phyloP scores from a whole-genome alignment of 495 filamentous ascomycete genomes.

The Hypoxylon crocopeplum region DNA sequence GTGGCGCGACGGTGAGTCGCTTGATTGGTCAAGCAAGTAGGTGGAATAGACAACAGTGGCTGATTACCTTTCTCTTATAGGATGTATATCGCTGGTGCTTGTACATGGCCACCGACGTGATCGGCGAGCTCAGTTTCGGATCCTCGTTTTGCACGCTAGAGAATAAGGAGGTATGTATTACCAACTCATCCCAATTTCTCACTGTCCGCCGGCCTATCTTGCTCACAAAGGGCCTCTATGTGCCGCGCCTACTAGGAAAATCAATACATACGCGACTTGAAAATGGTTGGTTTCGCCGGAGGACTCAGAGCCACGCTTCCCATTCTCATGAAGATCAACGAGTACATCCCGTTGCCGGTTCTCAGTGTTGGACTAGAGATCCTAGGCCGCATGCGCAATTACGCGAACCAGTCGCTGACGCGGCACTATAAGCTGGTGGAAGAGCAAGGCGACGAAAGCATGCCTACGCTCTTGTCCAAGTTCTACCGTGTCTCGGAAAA shows the following conservation, averaged over 20 bases:
- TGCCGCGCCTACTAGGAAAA: constrained; percentile 13
- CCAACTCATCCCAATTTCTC: neutral
- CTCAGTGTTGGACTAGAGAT: constrained; percentile 3
- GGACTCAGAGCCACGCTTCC: constrained; percentile 19
- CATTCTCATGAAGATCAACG: constrained; percentile 26
- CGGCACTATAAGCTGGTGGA: constrained; percentile 52
- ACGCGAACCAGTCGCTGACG: constrained; percentile 48
- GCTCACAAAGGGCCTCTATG: neutral
- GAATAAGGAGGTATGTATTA: constrained; percentile 46
- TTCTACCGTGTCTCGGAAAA: constrained; percentile 43
- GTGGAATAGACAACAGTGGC: neutral
- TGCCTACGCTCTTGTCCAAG: constrained; percentile 49
- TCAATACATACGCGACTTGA: constrained; percentile 27
- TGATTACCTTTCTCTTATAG: neutral
- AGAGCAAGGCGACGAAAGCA: constrained; percentile 51
- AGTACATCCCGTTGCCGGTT: constrained; percentile 24
- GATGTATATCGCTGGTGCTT: constrained; percentile 65
- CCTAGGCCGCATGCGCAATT: constrained; percentile 29
- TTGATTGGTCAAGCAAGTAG: neutral
- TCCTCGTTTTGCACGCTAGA: constrained; percentile 64
- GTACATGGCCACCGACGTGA: constrained; percentile 64
- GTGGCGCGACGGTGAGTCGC: constrained; percentile 24
- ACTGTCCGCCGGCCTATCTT: neutral
- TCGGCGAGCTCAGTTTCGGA: constrained; percentile 63
- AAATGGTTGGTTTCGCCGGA: constrained; percentile 13